Evolutionary conservation across 2,329 filamentous ascomycete genomes (phyloP).

Genomic region (Colletotrichum filicis): DNA sequence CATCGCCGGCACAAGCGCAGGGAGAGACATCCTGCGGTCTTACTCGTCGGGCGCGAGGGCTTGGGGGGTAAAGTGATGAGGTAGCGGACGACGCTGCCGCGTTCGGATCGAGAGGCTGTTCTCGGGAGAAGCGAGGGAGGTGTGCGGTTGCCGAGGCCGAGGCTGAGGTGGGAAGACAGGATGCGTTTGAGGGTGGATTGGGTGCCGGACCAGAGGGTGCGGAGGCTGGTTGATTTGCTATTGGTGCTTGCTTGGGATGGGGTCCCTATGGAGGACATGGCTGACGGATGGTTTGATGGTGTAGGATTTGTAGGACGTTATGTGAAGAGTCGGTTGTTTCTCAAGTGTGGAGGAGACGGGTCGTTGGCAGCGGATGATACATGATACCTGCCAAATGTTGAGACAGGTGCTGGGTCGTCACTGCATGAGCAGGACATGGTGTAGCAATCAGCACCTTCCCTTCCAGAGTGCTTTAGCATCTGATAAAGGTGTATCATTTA

Average conservation of each 20-base stretch:
- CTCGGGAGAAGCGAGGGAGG: neutral
- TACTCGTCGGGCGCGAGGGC: neutral
- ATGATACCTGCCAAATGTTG: neutral
- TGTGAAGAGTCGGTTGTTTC: rapidly evolving
- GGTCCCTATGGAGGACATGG: neutral
- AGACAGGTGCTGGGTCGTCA: neutral
- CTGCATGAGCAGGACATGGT: no score
- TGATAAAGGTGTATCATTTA: rapidly evolving
- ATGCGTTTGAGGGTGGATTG: neutral
- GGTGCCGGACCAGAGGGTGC: conserved; percentile 1
- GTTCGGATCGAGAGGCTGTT: neutral
- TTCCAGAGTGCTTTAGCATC: no score
- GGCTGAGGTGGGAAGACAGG: neutral
- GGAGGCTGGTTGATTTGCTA: neutral
- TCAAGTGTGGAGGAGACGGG: rapidly evolving
- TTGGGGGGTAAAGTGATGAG: neutral
- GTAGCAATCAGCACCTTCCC: no score
- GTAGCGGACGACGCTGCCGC: neutral
- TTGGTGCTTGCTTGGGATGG: neutral
- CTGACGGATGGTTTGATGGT: neutral
- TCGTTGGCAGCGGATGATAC: neutral
- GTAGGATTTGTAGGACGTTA: neutral
- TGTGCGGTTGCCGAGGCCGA: neutral
- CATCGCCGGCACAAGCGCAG: neutral
- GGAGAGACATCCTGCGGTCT: neutral